phyloP scores from a whole-genome alignment of 345 rosid species.

The Pistacia integerrima region DNA sequence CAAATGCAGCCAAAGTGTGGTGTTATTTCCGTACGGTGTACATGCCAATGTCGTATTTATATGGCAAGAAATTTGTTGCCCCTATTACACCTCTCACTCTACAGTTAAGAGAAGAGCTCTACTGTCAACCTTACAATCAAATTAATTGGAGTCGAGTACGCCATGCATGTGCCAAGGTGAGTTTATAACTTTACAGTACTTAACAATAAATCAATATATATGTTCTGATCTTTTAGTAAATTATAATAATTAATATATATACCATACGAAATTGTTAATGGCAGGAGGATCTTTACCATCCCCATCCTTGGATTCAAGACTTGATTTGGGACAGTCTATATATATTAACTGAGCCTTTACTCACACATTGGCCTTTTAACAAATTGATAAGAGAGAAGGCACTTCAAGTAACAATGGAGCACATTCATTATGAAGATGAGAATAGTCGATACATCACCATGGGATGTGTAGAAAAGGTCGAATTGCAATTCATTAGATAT shows the following conservation, averaged over 20 bases:
- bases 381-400: slow-evolving; percentile 27
- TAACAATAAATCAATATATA: no score
- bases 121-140: slow-evolving; percentile 27
- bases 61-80: slow-evolving; percentile 37
- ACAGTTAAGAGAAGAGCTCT: slow-evolving; percentile 33
- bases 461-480: slow-evolving; percentile 37
- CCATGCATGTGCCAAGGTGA: slow-evolving; percentile 30
- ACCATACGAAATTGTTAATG: neutral
- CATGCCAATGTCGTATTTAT: slow-evolving; percentile 42
- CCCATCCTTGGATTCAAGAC: slow-evolving; percentile 35
- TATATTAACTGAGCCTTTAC: slow-evolving; percentile 30
- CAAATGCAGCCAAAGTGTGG: slow-evolving; percentile 34
- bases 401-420: slow-evolving; percentile 33
- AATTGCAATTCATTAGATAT: neutral
- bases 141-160: slow-evolving; percentile 32
- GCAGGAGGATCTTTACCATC: slow-evolving; percentile 40
- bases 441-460: slow-evolving; percentile 39
- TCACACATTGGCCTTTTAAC: slow-evolving; percentile 35
- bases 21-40: slow-evolving; percentile 36
- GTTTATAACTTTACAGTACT: neutral
- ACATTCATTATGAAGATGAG: slow-evolving; percentile 43
- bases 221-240: no score
- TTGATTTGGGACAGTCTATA: slow-evolving; percentile 35
- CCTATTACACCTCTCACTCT: slow-evolving; percentile 32
- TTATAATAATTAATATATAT: no score